phyloP scores from a whole-genome alignment of 1,284 basidiomycete genomes.

The Cryptococcus sp. region DNA sequence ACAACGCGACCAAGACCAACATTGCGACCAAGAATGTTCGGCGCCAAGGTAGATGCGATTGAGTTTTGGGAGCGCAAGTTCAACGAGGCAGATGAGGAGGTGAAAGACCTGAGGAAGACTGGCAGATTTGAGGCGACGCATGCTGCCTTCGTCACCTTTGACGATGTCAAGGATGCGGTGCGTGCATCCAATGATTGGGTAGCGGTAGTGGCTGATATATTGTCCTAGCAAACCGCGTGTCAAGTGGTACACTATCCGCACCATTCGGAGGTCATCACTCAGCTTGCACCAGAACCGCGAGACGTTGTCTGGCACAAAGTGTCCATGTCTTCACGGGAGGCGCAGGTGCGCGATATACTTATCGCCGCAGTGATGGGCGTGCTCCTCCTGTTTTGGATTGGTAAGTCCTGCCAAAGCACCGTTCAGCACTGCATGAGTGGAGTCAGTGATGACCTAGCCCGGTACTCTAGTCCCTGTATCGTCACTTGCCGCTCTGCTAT shows the following conservation, averaged over 20 bases:
- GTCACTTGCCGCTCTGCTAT: slow-evolving; percentile 78
- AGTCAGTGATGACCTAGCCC: not conserved
- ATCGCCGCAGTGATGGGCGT: slow-evolving; percentile 69
- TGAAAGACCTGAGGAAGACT: slow-evolving; percentile 46
- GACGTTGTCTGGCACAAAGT: slow-evolving; percentile 96
- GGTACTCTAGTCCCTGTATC: slow-evolving; percentile 69
- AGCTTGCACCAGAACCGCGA: slow-evolving; percentile 86
- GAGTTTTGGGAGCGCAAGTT: slow-evolving; percentile 79
- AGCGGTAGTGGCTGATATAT: not conserved
- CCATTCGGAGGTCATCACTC: slow-evolving; percentile 67
- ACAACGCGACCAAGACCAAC: slow-evolving; percentile 41
- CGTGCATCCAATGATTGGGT: not conserved
- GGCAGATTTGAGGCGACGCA: slow-evolving; percentile 73
- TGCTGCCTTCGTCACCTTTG: slow-evolving; percentile 94
- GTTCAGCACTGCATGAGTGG: no score
- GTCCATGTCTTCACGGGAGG: slow-evolving; percentile 62
- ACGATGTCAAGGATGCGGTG: slow-evolving; percentile 87
- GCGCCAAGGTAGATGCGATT: slow-evolving; percentile 73
- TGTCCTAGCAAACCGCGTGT: slow-evolving; percentile 78
- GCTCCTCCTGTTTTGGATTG: slow-evolving; percentile 78
- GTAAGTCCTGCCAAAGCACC: slow-evolving; percentile 29
- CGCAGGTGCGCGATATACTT: slow-evolving; percentile 67
- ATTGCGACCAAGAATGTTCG: slow-evolving; percentile 38
- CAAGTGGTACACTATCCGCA: slow-evolving; percentile 78
- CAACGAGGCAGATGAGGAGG: slow-evolving; percentile 73